Base-by-base conservation (phyloP, 2,329 filamentous ascomycete genomes). In the Monilinia polystroma region DNA sequence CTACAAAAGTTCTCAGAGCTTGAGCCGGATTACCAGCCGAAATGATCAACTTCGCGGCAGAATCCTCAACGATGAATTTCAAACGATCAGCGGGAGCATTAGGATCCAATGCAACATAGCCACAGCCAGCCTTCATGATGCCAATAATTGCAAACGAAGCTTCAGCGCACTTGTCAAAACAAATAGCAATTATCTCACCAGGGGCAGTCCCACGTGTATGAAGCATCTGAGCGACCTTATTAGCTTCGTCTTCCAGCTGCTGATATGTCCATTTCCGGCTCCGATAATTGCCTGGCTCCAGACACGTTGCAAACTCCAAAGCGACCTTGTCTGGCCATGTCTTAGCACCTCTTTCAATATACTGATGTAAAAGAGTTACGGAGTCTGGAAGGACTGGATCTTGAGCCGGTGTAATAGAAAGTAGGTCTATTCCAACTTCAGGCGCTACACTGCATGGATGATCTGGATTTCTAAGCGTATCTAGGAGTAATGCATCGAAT, bases 201-300 rank as follows among this genome's bases (percentile, higher is more conserved):
- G 84, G 80, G 0, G 75, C 69, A 0, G 86, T 78, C 2, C 81
- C 83, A 26, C 81, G 76, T 0, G 76, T 71, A 1, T 80, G 75
- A 1, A 96, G 79, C 16, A 93, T 75, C 64, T 89, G 82, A 0
- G 91, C 91, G 20, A 96, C 83, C 70, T 82, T 84, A 72, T 96
- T 93, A 0, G 89, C 90, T 71, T 88, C 84, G 0, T 81, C 75
- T 71, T 97, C 80, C 0, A 97, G 81, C 68, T 94, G 81, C n/a
- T 75, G 75, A 73, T 94, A 97, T 0, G 85, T 90, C 92, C 92
- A 97, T 32, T 73, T 79, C 59, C 80, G 80, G 41, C 81, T 85
- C 1, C 80, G 73, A 2, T 84, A 78, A 0, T 74, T 72, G 0
- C 78, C 77, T 1, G 79, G 78, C 0, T 83, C 77, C 5, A 92